Evolutionary conservation across 2,329 filamentous ascomycete species (phyloP).

Genomic region (Ophiostoma himal-ulmi): DNA sequence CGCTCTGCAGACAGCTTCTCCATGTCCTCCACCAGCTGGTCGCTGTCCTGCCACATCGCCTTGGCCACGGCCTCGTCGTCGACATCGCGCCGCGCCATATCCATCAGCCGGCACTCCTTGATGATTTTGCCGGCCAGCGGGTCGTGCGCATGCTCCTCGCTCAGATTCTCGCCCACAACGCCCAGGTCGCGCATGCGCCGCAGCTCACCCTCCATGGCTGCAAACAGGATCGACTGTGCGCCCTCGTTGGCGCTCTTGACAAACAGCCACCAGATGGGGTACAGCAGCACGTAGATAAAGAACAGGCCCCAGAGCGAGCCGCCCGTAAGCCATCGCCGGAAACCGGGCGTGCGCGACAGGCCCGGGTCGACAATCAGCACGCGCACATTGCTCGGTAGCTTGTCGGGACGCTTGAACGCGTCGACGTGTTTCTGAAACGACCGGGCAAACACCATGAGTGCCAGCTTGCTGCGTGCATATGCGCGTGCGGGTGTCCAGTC

Average conservation of each 20-base stretch:
- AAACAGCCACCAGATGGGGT: constrained; percentile 77
- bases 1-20: constrained; percentile 71
- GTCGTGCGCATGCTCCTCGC: constrained; percentile 9
- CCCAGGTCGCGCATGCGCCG: constrained; percentile 42
- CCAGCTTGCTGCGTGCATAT: constrained; percentile 65
- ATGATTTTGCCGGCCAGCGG: constrained; percentile 49
- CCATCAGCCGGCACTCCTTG: constrained; percentile 80
- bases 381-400: constrained; percentile 71
- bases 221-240: constrained; percentile 79
- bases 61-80: constrained; percentile 74
- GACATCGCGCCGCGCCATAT: constrained; percentile 66
- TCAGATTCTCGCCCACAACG: constrained; percentile 13
- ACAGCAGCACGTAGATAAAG: constrained; percentile 67
- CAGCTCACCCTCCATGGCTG: constrained; percentile 73
- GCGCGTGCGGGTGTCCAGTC: constrained; percentile 52
- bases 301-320: constrained; percentile 76
- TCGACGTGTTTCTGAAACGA: constrained; percentile 91
- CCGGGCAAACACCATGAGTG: constrained; percentile 80
- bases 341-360: constrained; percentile 76
- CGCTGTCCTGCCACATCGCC: constrained; percentile 83
- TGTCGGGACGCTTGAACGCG: constrained; percentile 75
- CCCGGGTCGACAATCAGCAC: constrained; percentile 88
- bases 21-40: constrained; percentile 71
- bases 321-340: constrained; percentile 76
- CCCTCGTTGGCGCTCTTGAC: constrained; percentile 80